Evolutionary conservation across 139 green algal species (phyloP), one percentile per base, ranked within the genome.

Genomic region (Tetradesmus lagerheimii): DNA sequence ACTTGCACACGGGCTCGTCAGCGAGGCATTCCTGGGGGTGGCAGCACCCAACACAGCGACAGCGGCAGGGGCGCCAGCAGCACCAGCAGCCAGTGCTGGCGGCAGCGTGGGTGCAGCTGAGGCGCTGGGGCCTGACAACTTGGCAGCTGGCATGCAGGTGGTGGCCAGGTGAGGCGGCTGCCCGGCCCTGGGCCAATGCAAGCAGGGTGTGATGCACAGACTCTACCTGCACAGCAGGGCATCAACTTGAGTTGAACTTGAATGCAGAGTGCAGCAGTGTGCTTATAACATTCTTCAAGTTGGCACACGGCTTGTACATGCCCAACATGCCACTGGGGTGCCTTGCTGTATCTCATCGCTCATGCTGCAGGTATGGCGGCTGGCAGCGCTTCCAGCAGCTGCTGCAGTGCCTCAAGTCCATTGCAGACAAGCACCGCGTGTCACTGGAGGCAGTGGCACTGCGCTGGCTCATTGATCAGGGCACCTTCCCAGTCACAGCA

Each of bases 391-490:
- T 91, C 64, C 87, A 91, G 62, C 9, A 71, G 39, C 87, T 91
- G 62, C 87, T 91, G 78, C 11, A 2, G 27, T 75, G 43, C 37
- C 87, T 94, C 16, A 88, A 91, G 78, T 5, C 0, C n/a, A 86
- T 95, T 14, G 93, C 92, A 23, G 90, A 92, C 81, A 95, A 94
- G 90, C 93, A 95, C 91, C 41, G 74, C 37, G 43, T 83, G 34
- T 67, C 43, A 82, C 87, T 93, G 76, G 86, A 94, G 86, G 91
- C 91, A 27, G 93, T 94, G 14, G 92, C 91, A 45, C 76, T 94
- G 47, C 87, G 93, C 35, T 95, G 92, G 91, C 90, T 92, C 45
- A 94, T 94, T 11, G 93, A 95, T 89, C 85, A 90, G 85, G 93
- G 93, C 53, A 90, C 85, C 62, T 94, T 94, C 89, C 93, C 93